Evolutionary conservation across 352 stramenopile species (phyloP).

Genomic region (Phytophthora macrochlamydospora): DNA sequence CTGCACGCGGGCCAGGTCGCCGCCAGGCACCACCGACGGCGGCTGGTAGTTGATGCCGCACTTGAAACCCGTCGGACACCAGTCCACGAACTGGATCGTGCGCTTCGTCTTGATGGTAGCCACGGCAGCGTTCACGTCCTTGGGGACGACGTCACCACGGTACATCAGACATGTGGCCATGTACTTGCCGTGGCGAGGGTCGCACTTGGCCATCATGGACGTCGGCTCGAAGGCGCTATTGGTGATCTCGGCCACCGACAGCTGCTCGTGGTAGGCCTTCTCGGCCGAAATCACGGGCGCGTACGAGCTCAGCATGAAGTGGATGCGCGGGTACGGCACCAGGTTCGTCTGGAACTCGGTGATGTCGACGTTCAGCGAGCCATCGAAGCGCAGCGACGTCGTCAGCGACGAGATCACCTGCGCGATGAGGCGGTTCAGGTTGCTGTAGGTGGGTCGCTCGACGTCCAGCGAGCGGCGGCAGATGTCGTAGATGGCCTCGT

Average conservation of each 20-base stretch:
- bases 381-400: conserved; percentile 97
- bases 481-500: conserved; percentile 96
- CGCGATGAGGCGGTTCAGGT: conserved; percentile 97
- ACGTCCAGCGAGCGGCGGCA: conserved; percentile 96
- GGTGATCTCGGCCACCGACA: conserved; percentile 96
- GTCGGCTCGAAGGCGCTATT: conserved; percentile 95
- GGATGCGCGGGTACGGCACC: conserved; percentile 96
- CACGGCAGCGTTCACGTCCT: conserved; percentile 95
- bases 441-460: conserved; percentile 95
- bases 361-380: conserved; percentile 97
- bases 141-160: conserved; percentile 94
- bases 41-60: conserved; percentile 98
- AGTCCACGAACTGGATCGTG: conserved; percentile 99
- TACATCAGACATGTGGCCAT: conserved; percentile 99
- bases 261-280: conserved; percentile 95
- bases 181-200: conserved; percentile 98
- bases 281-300: conserved; percentile 95
- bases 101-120: conserved; percentile 99
- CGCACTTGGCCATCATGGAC: conserved; percentile 98
- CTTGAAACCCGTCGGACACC: conserved; percentile 99
- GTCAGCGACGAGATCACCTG: conserved; percentile 98
- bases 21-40: conserved; percentile 94
- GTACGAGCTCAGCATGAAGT: conserved; percentile 98
- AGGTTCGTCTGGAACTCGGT: conserved; percentile 98
- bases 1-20: conserved; percentile 97